phyloP scores from a whole-genome alignment of 495 filamentous ascomycete genomes.

The Sabuloglossum arenarium region DNA sequence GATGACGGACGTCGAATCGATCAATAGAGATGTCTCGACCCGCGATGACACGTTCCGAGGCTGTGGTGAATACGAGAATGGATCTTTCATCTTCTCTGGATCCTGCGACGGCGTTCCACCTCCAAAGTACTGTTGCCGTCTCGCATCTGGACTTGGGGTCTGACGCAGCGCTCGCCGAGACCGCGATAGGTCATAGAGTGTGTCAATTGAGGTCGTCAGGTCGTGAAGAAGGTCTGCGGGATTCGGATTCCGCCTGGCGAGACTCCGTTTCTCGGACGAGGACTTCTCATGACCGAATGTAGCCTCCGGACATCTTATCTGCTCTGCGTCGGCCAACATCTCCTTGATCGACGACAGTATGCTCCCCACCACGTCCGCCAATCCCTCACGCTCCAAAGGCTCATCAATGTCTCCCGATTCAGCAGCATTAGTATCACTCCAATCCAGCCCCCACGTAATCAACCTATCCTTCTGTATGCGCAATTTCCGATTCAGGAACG shows the following conservation, averaged over 20 bases:
- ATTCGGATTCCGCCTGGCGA: conserved; percentile 35
- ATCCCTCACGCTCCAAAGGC: conserved; percentile 58
- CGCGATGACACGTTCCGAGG: background rate
- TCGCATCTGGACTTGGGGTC: background rate
- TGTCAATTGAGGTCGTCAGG: conserved; percentile 70
- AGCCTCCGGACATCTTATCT: conserved; percentile 36
- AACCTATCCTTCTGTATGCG: conserved; percentile 54
- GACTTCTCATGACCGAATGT: conserved; percentile 26
- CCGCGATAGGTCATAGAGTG: conserved; percentile 65
- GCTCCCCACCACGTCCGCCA: conserved; percentile 70
- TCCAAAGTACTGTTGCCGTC: background rate
- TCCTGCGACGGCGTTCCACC: background rate
- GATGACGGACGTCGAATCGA: conserved; percentile 4
- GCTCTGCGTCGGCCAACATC: conserved; percentile 66
- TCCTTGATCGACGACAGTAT: conserved; percentile 82
- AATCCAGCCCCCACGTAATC: conserved; percentile 76
- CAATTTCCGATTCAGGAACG: conserved; percentile 33
- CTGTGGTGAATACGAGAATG: background rate
- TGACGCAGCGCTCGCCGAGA: conserved; percentile 28
- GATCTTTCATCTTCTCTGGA: background rate
- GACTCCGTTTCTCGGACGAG: conserved; percentile 33
- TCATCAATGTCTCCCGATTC: conserved; percentile 67
- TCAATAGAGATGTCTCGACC: background rate
- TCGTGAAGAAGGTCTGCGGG: conserved; percentile 56
- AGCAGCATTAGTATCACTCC: conserved; percentile 49